Percentiles rank a stretch among this genome's conserved stretches.
phyloP scores from a whole-genome alignment of 768 basidiomycete species.

The Guyanaporus albipodus region DNA sequence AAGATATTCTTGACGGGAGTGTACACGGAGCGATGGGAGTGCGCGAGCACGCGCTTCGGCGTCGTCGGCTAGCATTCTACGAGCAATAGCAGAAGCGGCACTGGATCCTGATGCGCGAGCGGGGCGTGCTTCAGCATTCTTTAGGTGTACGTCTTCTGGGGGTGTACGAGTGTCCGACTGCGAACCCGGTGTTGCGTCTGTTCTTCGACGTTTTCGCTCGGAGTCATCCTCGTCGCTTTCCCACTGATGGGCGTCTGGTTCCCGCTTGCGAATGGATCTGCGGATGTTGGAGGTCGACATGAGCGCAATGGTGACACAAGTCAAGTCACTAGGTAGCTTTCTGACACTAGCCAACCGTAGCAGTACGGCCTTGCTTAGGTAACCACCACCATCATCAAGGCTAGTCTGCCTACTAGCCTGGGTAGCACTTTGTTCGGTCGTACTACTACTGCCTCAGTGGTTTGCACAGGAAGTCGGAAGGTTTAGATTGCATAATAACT shows the following conservation, averaged over 20 bases:
- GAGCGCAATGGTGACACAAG: too few species aligned
- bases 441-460: too few species aligned
- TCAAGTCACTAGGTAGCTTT: too few species aligned
- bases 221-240: slow-evolving; percentile 88
- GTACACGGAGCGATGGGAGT: slow-evolving; percentile 73
- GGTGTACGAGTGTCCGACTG: slow-evolving; percentile 38
- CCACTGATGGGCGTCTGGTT: slow-evolving; percentile 80
- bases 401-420: too few species aligned
- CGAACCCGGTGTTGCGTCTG: slow-evolving; percentile 38
- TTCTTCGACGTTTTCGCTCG: slow-evolving; percentile 58
- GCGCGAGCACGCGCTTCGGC: slow-evolving; percentile 49
- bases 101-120: slow-evolving; percentile 63
- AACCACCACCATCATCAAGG: too few species aligned
- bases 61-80: slow-evolving; percentile 82
- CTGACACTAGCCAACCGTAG: too few species aligned
- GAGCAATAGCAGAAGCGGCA: slow-evolving; percentile 77
- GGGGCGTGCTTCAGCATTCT: slow-evolving; percentile 90
- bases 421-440: too few species aligned
- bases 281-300: slow-evolving; percentile 62
- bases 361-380: too few species aligned
- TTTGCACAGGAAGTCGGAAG: too few species aligned
- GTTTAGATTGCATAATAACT: slow-evolving; percentile 3
- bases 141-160: slow-evolving; percentile 79
- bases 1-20: slow-evolving; percentile 93
- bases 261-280: slow-evolving; percentile 75